Conservation (phyloP, 1,284 basidiomycete species). For the Puccinia coronata region DNA sequence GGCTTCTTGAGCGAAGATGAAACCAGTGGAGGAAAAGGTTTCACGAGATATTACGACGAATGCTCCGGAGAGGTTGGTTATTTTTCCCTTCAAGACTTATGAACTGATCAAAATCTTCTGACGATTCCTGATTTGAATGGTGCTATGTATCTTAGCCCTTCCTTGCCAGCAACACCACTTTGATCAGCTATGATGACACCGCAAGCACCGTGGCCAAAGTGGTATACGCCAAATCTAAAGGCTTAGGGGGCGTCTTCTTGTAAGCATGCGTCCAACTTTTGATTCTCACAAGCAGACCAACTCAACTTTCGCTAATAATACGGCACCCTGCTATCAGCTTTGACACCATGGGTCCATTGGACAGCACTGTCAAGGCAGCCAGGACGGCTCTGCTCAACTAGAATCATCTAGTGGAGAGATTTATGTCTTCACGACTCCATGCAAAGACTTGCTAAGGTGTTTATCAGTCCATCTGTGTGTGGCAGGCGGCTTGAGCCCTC, state of each 20-base stretch:
- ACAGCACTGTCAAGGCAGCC: constrained; percentile 17
- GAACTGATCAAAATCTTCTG: background rate
- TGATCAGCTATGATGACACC: constrained; percentile 37
- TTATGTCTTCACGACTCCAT: too few relatives aligned
- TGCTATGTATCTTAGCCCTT: constrained; percentile 27
- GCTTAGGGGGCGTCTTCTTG: constrained; percentile 38
- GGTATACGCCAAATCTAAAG: constrained; percentile 9
- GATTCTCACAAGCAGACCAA: background rate
- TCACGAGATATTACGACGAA: constrained; percentile 26
- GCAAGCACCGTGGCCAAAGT: constrained; percentile 37
- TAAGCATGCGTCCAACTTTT: background rate
- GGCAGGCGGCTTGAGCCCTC: too few relatives aligned
- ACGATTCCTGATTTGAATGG: background rate
- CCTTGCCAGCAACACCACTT: constrained; percentile 33
- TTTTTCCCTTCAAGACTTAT: background rate
- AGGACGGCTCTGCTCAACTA: constrained; percentile 16
- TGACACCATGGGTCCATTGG: constrained; percentile 17
- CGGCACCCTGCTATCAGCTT: background rate
- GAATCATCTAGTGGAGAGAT: background rate
- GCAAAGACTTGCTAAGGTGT: too few relatives aligned
- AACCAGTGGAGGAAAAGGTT: constrained; percentile 37
- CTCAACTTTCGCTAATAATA: background rate
- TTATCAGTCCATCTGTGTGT: too few relatives aligned
- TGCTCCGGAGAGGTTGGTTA: constrained; percentile 37
- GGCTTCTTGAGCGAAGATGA: constrained; percentile 37